These are phyloP conservation scores for Phoma sp. DNA, from an alignment of 2,329 filamentous ascomycete genomes.

Conservation along the genomic window DNA sequence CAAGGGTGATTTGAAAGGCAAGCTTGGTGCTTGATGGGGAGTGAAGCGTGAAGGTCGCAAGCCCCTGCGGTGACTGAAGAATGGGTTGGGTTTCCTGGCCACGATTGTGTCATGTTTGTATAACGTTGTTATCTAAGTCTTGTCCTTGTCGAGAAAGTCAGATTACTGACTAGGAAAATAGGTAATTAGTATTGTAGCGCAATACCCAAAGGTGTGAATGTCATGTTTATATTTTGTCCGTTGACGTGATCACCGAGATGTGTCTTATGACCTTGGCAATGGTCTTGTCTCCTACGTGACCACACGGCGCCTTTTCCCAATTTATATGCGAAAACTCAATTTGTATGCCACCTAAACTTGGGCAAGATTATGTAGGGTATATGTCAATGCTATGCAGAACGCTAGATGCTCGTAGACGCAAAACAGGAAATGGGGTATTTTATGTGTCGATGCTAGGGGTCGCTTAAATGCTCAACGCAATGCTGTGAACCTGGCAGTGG, in stretches of 20 bases:
- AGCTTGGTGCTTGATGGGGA: not conserved
- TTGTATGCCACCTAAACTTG: not conserved
- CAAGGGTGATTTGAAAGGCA: constrained; percentile 38
- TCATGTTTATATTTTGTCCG: not conserved
- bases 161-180: not conserved
- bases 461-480: constrained; percentile 7
- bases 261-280: not conserved
- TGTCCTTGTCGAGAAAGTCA: not conserved
- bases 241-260: not conserved
- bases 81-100: not conserved
- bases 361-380: not conserved
- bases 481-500: not conserved
- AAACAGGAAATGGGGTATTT: not conserved
- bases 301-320: not conserved
- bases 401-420: not conserved
- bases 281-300: not conserved
- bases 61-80: not conserved
- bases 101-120: not conserved
- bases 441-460: not conserved
- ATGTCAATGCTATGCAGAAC: not conserved
- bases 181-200: not conserved
- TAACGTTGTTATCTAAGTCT: not conserved
- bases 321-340: too few relatives aligned
- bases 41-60: not conserved
- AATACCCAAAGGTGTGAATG: not conserved